phyloP scores from a whole-genome alignment of 2,329 filamentous ascomycete species.

The Ceratocystiopsis brevicomis region DNA sequence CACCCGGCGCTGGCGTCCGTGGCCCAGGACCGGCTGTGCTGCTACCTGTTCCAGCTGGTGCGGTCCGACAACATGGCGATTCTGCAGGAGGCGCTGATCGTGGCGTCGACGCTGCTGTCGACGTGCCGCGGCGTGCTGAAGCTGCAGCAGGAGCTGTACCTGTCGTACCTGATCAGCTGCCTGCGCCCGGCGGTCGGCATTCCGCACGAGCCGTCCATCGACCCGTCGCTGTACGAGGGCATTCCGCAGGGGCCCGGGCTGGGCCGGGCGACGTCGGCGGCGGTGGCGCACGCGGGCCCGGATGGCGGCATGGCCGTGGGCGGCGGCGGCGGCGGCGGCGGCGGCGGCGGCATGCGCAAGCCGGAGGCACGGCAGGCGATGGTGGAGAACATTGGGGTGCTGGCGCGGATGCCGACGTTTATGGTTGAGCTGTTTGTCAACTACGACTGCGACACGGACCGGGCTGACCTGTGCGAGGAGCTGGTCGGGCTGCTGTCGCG shows the following conservation, averaged over 20 bases:
- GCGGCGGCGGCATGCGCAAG: constrained; percentile 72
- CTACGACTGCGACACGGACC: constrained; percentile 88
- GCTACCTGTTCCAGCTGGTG: constrained; percentile 88
- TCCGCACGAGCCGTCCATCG: constrained; percentile 73
- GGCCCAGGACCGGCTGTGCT: constrained; percentile 83
- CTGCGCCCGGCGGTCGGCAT: constrained; percentile 90
- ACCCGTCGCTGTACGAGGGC: constrained; percentile 78
- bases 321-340: too few species aligned
- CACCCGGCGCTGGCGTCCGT: constrained; percentile 76
- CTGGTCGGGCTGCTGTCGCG: constrained; percentile 82
- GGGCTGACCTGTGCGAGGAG: constrained; percentile 83
- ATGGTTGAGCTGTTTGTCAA: constrained; percentile 94
- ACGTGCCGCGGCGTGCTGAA: constrained; percentile 85
- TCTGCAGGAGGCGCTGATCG: constrained; percentile 77
- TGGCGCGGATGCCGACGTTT: constrained; percentile 83
- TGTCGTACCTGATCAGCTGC: constrained; percentile 87
- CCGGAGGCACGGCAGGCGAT: constrained; percentile 94
- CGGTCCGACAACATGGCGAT: constrained; percentile 93
- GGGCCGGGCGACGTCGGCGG: constrained; percentile 47
- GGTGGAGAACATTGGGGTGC: constrained; percentile 86
- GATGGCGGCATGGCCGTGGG: too few species aligned
- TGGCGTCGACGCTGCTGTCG: constrained; percentile 74
- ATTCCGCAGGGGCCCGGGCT: constrained; percentile 71
- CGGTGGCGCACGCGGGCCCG: too few species aligned
- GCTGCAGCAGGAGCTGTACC: constrained; percentile 86